These are phyloP conservation scores for Cutaneotrichosporon curvatum DNA, from an alignment of 1,284 basidiomycete species.

Conservation along the genomic window DNA sequence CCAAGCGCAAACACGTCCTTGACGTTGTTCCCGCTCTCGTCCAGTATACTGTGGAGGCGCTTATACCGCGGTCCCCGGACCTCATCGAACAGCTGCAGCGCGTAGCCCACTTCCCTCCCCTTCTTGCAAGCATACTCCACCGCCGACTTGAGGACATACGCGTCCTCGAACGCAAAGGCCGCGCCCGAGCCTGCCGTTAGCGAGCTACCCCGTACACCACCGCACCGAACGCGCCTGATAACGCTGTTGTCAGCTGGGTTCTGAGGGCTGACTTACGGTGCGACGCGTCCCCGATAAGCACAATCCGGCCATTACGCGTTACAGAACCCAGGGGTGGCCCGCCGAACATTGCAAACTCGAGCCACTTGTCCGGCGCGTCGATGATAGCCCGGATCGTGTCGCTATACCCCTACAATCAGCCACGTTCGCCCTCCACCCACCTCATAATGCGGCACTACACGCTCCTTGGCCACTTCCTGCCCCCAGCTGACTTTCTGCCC, in stretches of 20 bases:
- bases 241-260: slow-evolving; percentile 7
- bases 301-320: slow-evolving; percentile 16
- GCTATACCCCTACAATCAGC: slow-evolving; percentile 14
- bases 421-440: background rate
- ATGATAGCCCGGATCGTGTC: slow-evolving; percentile 22
- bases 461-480: slow-evolving; percentile 9
- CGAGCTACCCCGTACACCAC: background rate
- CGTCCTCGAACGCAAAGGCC: slow-evolving; percentile 30
- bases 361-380: slow-evolving; percentile 23
- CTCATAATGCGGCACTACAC: slow-evolving; percentile 20
- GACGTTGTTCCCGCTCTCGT: slow-evolving; percentile 12
- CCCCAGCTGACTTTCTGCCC: slow-evolving; percentile 27
- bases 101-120: slow-evolving; percentile 2
- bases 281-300: slow-evolving; percentile 27
- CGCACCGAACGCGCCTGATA: slow-evolving; percentile 22
- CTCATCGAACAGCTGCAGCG: slow-evolving; percentile 21
- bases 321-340: slow-evolving; percentile 22
- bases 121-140: slow-evolving; percentile 9
- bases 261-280: slow-evolving; percentile 19
- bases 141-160: slow-evolving; percentile 17
- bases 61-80: slow-evolving; percentile 24
- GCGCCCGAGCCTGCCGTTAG: slow-evolving; percentile 19
- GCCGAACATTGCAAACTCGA: slow-evolving; percentile 31
- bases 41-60: slow-evolving; percentile 19
- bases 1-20: slow-evolving; percentile 8